Conservation (phyloP, 78 protist genomes). For the Protostelium mycophagum region DNA sequence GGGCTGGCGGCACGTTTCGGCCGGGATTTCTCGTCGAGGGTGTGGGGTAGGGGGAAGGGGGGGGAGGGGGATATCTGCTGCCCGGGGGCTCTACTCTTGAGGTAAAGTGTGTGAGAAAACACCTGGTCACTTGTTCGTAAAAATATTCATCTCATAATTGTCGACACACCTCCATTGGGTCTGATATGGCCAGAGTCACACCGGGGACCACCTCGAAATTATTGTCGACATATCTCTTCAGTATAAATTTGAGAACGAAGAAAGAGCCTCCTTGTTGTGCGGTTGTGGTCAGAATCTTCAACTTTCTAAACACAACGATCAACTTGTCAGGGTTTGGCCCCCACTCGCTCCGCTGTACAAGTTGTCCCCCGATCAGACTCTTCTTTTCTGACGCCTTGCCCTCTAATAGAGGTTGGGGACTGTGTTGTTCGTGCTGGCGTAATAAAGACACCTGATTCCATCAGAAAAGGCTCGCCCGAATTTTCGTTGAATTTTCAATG, state of each 20-base stretch:
- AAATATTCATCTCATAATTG: neutral
- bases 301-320: neutral
- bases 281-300: neutral
- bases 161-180: neutral
- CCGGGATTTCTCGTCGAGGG: neutral
- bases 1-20: neutral
- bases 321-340: neutral
- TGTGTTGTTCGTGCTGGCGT: neutral
- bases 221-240: neutral
- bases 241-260: neutral
- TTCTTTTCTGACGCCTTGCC: neutral
- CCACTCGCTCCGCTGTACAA: neutral
- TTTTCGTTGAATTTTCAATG: too few species aligned
- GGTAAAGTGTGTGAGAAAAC: neutral
- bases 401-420: neutral
- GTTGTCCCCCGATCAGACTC: neutral
- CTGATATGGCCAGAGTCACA: neutral
- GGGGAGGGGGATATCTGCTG: neutral
- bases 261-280: neutral
- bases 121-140: neutral
- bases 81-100: neutral
- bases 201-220: neutral
- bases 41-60: neutral
- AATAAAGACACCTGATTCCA: neutral
- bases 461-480: too few species aligned